Base-by-base conservation (phyloP, 208 protist genomes). In the Trypanosoma rangeli region DNA sequence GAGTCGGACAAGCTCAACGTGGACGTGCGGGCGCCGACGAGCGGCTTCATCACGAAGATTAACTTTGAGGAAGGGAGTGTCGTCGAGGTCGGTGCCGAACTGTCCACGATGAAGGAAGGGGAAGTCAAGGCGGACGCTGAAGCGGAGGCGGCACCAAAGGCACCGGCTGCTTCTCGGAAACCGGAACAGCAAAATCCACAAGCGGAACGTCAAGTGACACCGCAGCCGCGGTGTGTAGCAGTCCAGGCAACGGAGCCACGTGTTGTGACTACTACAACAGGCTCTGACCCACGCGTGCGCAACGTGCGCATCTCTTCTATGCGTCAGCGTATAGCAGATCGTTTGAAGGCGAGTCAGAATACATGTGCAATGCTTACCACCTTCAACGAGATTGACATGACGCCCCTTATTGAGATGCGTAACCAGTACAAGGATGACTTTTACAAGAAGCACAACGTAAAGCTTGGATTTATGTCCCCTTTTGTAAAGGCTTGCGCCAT, bases 341-440 rank as follows among this genome's bases (percentile, higher is more conserved):
- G 97, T 54, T 92, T 99, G 48, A 99, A 99, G 91, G 97, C 98
- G 15, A 93, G 97, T 50, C 98, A 99, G 86, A 99, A 99, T 84
- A 99, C 97, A 16, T 90, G 89, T 58, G 99, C 99, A 3, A 98
- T 98, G 95, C 93, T 99, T 44, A 99, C 99, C 22, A 99, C 99
- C 33, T 99, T 99, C 89, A 99, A 99, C 73, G 98, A 99, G 82
- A 96, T 99, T 74, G 98, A 99, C 84, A 98, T 98, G 96, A 97
- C 85, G 20, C 89, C 86, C 13, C 83, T 99, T 16, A 98, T 98
- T 37, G 74, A 94, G 67, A 56, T 99, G 73, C 92, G 99, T 55
- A 90, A 94, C 50, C 91, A 96, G 74, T 98, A 99, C 94, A 99
- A 99, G 83, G 98, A 99, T 56, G 93, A 92, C 28, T 99, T 99